A percentile compares a stretch with the other conserved stretches of the same genome.
These are phyloP conservation scores for Agastache rugosa DNA, from an alignment of 257 asterid genomes.

Conservation along the genomic window DNA sequence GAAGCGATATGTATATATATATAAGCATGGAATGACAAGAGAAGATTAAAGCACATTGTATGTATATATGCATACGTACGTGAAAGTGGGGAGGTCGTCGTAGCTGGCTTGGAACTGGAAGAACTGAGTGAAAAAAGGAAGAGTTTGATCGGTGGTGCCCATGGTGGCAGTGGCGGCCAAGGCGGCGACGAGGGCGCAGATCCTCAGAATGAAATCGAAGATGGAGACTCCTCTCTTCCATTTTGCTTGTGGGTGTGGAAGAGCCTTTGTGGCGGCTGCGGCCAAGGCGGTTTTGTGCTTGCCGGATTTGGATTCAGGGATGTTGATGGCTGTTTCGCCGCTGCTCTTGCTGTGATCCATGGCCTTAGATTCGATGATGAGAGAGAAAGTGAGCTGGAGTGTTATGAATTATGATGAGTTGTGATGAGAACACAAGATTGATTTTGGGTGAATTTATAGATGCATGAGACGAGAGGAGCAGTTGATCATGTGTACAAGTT, in stretches of 20 bases:
- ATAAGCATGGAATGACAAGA: too few relatives aligned
- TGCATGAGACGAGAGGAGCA: constrained; percentile 4
- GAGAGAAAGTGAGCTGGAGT: neutral
- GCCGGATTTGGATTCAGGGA: constrained; percentile 52
- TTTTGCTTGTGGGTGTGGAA: constrained; percentile 40
- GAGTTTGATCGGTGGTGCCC: constrained; percentile 84
- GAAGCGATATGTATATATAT: neutral
- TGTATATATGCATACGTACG: constrained; percentile 40
- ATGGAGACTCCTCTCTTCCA: constrained; percentile 69
- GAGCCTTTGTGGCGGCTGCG: constrained; percentile 44
- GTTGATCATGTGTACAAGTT: constrained; percentile 1
- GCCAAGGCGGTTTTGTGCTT: constrained; percentile 39
- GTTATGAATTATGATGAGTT: neutral
- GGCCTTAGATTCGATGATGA: neutral
- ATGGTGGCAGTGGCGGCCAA: constrained; percentile 72
- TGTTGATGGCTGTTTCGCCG: constrained; percentile 48
- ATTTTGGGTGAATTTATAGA: constrained; percentile 29
- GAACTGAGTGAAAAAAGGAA: constrained; percentile 85
- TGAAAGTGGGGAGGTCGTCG: constrained; percentile 79
- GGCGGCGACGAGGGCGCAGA: constrained; percentile 67
- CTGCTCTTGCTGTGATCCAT: constrained; percentile 47
- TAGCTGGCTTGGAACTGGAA: constrained; percentile 86
- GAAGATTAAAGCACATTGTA: too few relatives aligned
- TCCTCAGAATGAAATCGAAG: constrained; percentile 72
- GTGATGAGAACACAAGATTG: constrained; percentile 22